Evolutionary conservation across 73 alveolate genomes (phyloP).

Genomic region (Paramecium sexaurelia): DNA sequence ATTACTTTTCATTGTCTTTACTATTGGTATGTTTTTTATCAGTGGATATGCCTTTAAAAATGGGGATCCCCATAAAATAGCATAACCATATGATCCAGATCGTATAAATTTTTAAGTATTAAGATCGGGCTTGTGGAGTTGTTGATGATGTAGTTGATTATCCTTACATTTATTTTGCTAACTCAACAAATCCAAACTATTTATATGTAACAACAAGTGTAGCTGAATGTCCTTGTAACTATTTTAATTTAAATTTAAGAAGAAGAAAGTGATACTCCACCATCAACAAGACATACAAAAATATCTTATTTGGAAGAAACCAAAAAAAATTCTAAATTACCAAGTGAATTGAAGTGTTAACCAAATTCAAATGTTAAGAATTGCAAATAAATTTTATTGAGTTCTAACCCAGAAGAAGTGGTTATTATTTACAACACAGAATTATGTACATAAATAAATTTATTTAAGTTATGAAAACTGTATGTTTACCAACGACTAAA

Average conservation of each 20-base stretch:
- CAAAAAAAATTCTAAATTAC: background rate
- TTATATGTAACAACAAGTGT: constrained; percentile 19
- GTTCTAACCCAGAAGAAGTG: constrained; percentile 9
- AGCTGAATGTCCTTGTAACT: background rate
- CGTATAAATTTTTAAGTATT: background rate
- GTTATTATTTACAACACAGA: constrained; percentile 9
- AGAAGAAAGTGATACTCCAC: background rate
- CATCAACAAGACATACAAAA: background rate
- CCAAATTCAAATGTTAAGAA: constrained; percentile 27
- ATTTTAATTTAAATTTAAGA: background rate
- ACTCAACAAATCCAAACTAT: background rate
- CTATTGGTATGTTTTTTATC: constrained; percentile 36
- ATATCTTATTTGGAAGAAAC: background rate
- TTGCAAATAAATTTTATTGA: background rate
- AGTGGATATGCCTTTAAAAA: constrained; percentile 56
- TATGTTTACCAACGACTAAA: constrained; percentile 26
- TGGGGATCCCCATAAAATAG: constrained; percentile 58
- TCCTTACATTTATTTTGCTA: constrained; percentile 33
- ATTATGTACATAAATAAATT: constrained; percentile 2
- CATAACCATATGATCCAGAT: constrained; percentile 56
- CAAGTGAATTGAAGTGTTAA: background rate
- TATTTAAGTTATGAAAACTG: constrained; percentile 38
- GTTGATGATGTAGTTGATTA: constrained; percentile 14
- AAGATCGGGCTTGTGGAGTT: constrained; percentile 42
- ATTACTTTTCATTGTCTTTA: constrained; percentile 39